These are phyloP conservation scores for Trichoderma harzianum DNA, from an alignment of 2,329 filamentous ascomycete genomes.

Conservation along the genomic window DNA sequence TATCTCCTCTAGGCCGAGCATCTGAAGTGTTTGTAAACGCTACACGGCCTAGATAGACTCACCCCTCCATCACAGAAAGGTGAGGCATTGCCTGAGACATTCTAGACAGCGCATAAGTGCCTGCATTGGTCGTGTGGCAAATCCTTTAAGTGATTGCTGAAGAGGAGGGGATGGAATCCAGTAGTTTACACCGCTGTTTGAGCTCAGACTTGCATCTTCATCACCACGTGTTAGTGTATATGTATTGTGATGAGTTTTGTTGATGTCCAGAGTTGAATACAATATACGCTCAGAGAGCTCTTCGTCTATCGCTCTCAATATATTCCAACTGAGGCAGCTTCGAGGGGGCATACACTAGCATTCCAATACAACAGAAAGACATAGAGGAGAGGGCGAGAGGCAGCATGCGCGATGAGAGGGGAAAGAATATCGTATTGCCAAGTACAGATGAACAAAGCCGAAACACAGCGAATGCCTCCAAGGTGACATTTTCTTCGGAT, in stretches of 20 bases:
- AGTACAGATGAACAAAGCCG: not conserved
- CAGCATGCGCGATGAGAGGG: not conserved
- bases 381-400: not conserved
- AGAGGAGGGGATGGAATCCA: not conserved
- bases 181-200: slow-evolving; percentile 2
- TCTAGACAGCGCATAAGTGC: not conserved
- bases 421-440: not conserved
- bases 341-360: too few relatives aligned
- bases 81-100: slow-evolving; percentile 1
- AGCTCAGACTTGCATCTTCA: not conserved
- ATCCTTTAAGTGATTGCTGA: not conserved
- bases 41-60: not conserved
- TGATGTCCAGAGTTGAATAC: not conserved
- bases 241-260: not conserved
- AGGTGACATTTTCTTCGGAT: not conserved
- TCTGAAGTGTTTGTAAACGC: not conserved
- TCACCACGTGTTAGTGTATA: not conserved
- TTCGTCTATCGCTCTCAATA: not conserved
- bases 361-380: not conserved
- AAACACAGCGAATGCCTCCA: not conserved
- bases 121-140: not conserved
- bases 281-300: not conserved
- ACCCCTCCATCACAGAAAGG: not conserved
- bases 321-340: not conserved
- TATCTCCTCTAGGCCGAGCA: not conserved